A percentile compares a stretch with the other conserved stretches of the same genome.
Evolutionary conservation across 345 rosid species (phyloP).

Genomic region (Acer campestre): DNA sequence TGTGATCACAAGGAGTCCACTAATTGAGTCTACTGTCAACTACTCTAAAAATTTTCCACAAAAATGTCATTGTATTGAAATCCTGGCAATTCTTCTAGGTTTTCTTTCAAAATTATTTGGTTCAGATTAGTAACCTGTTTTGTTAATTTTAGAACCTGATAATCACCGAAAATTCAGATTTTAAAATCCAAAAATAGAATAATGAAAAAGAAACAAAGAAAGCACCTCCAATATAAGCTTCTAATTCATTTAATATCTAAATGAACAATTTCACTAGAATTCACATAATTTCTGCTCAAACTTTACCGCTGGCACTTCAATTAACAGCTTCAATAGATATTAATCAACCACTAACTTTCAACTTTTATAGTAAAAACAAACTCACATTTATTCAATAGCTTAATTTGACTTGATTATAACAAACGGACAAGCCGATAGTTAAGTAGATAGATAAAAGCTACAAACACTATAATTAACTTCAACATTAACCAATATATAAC

Average conservation of each 20-base stretch:
- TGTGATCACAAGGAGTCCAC: not conserved
- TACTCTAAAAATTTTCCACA: not conserved
- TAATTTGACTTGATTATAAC: not conserved
- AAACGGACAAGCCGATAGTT: not conserved
- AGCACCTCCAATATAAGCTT: not conserved
- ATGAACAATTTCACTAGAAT: not conserved
- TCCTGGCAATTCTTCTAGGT: not conserved
- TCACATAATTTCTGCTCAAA: not conserved
- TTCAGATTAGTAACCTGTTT: not conserved
- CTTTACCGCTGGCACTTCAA: not conserved
- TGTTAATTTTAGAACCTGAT: not conserved
- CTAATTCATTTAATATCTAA: not conserved
- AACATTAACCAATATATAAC: not conserved
- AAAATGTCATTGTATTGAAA: not conserved
- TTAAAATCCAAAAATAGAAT: not conserved
- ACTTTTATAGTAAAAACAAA: not conserved
- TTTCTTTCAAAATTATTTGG: not conserved
- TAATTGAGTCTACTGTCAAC: not conserved
- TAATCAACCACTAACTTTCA: not conserved
- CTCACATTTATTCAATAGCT: not conserved
- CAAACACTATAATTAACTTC: not conserved
- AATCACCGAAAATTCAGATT: not conserved
- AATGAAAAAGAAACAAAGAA: not conserved
- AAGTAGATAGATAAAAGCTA: not conserved
- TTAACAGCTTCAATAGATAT: not conserved